Percentiles rank a stretch among this genome's conserved stretches.
Conservation (phyloP, 768 basidiomycete genomes). For the Rhodocollybia butyracea region DNA sequence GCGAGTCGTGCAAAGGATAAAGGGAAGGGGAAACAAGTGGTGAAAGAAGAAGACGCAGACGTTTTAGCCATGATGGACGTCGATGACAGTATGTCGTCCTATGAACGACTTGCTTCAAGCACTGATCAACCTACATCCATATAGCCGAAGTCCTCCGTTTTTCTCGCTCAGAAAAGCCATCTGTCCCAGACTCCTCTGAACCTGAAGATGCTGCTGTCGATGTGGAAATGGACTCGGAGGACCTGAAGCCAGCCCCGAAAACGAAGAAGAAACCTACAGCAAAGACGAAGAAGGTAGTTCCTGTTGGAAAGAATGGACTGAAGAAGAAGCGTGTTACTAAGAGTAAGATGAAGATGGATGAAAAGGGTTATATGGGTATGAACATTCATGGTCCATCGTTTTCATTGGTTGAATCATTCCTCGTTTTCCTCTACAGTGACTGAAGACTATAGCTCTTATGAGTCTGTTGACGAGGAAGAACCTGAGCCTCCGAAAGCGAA, state of each 20-base stretch:
- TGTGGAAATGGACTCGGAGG: constrained; percentile 21
- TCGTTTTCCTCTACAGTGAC: constrained; percentile 41
- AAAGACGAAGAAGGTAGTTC: constrained; percentile 57
- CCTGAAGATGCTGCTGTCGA: constrained; percentile 20
- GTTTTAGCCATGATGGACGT: constrained; percentile 70
- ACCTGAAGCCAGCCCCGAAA: constrained; percentile 35
- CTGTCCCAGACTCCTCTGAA: constrained; percentile 16
- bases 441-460: constrained; percentile 79
- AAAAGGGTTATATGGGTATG: constrained; percentile 73
- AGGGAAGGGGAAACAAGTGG: constrained; percentile 29
- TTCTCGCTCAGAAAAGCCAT: constrained; percentile 21
- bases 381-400: constrained; percentile 2
- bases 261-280: constrained; percentile 30
- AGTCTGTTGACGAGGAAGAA: constrained; percentile 68
- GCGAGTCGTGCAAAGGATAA: constrained; percentile 29
- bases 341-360: constrained; percentile 51
- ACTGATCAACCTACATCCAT: background rate
- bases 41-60: constrained; percentile 39
- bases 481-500: constrained; percentile 23
- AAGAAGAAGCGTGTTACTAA: constrained; percentile 69
- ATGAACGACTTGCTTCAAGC: background rate
- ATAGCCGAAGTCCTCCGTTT: constrained; percentile 31
- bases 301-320: constrained; percentile 73
- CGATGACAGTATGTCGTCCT: constrained; percentile 52
- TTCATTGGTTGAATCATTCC: background rate